A percentile compares a stretch with the other conserved stretches of the same genome.
phyloP scores from a whole-genome alignment of 139 green algal species.

The Chlamydomonas sp. region DNA sequence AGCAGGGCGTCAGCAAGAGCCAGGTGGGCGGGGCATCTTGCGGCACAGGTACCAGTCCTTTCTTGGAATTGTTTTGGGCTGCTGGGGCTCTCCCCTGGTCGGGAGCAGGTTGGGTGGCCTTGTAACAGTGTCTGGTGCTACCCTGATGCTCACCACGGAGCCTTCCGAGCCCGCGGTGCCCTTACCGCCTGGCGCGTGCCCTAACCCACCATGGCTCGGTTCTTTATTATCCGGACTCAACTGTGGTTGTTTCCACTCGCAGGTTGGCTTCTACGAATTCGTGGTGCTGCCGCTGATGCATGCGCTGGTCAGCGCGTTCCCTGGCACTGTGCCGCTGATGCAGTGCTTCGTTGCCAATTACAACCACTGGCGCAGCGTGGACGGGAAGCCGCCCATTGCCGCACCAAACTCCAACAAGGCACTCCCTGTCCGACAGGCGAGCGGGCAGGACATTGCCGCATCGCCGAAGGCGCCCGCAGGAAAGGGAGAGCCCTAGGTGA shows the following conservation, averaged over 20 bases:
- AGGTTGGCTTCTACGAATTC: conserved; percentile 36
- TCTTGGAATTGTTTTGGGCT: neutral
- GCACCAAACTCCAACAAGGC: no score
- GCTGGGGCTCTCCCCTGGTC: no score
- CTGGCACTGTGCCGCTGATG: conserved; percentile 15
- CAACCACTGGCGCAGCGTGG: conserved; percentile 28
- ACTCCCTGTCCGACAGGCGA: no score
- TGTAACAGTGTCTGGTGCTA: no score
- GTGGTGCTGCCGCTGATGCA: conserved; percentile 29
- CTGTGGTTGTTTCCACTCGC: neutral
- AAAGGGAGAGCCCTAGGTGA: no score
- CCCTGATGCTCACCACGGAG: neutral
- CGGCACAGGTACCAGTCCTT: no score
- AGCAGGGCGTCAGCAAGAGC: conserved; percentile 43
- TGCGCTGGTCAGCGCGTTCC: conserved; percentile 22
- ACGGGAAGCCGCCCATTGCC: conserved; percentile 7
- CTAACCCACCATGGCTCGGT: neutral
- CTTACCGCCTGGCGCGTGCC: neutral
- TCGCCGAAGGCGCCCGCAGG: no score
- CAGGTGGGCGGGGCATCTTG: conserved; percentile 29
- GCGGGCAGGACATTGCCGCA: no score
- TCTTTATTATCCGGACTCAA: neutral
- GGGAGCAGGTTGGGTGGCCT: no score
- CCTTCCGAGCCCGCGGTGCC: neutral
- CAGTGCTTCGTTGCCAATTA: conserved; percentile 10